Evolutionary conservation across 2,329 filamentous ascomycete genomes (phyloP), one percentile per base, ranked within the genome.

Genomic region (Hysterium pulicare): DNA sequence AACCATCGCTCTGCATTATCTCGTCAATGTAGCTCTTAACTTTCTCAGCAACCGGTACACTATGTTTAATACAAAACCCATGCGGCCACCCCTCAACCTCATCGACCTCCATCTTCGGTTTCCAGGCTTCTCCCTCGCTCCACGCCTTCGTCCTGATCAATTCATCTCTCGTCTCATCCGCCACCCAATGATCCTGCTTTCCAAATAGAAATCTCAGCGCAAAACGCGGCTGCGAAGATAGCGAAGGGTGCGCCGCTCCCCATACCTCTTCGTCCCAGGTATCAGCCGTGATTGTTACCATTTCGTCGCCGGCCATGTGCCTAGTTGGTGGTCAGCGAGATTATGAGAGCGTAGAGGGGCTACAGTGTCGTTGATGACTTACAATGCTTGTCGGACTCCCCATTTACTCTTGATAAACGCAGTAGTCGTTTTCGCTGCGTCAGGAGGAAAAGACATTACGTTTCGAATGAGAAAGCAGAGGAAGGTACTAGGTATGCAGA

Each of bases 101-200:
- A 54, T 79, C 78, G 47, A 83, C 67, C 42, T 76, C 61, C 75
- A 83, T 81, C 15, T 58, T 64, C 3, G 76, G 74, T 23, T 63
- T 70, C 60, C 72, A 71, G 6, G 46, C 46, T 5, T 37, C 49
- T 26, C 41, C 47, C 38, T 43, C 40, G 26, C 45, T 44, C 28
- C 48, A 47, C 5, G 71, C 72, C 32, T 74, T 61, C 9, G 67
- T 52, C 30, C 59, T 61, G 35, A 83, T 74, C 28, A 83, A 65
- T 31, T 73, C 71, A 50, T 82, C 75, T 26, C 79, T 67, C 22
- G 78, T 81, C 51, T 69, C 64, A 48, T 79, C 71, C 1, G 78
- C 78, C 20, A 83, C 76, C 80, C 80, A 83, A 53, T 81, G 78
- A 54, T 84, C 81, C 36, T 75, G 65, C 26, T 73, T 65, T 1